phyloP scores from a whole-genome alignment of 2,329 filamentous ascomycete species.

The Endoconidiophora polonica region DNA sequence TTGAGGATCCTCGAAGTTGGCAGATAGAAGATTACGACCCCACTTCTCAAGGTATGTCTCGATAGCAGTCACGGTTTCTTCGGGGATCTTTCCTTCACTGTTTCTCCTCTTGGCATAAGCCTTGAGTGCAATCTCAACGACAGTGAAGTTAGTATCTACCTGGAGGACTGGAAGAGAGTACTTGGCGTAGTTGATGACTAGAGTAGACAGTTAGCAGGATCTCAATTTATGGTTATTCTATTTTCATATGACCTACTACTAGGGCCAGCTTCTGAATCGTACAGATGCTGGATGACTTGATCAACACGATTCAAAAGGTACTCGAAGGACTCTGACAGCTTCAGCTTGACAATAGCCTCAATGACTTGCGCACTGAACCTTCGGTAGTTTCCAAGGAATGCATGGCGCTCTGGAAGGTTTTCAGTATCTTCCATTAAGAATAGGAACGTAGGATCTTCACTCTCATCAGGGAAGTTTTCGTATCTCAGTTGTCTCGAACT shows the following conservation, averaged over 20 bases:
- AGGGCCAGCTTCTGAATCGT: constrained; percentile 52
- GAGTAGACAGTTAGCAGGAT: neutral
- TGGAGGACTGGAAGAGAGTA: constrained; percentile 56
- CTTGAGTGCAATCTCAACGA: constrained; percentile 76
- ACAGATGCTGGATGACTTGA: constrained; percentile 55
- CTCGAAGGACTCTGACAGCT: constrained; percentile 67
- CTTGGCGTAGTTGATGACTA: constrained; percentile 46
- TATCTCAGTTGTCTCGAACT: constrained; percentile 73
- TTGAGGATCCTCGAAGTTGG: constrained; percentile 66
- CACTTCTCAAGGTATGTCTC: constrained; percentile 52
- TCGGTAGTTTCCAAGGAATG: constrained; percentile 88
- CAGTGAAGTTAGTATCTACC: constrained; percentile 76
- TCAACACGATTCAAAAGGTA: constrained; percentile 76
- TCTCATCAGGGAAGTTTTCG: constrained; percentile 70
- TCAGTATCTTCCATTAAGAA: constrained; percentile 91
- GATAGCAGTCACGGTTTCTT: neutral
- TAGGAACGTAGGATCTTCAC: constrained; percentile 59
- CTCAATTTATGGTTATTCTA: neutral
- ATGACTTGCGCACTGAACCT: constrained; percentile 79
- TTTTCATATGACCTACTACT: constrained; percentile 31
- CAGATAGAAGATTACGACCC: constrained; percentile 54
- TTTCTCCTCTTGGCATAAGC: constrained; percentile 67
- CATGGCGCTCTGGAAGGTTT: constrained; percentile 81
- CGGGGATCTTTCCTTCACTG: constrained; percentile 4
- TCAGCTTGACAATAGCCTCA: constrained; percentile 67